A percentile compares a stretch with the other conserved stretches of the same genome.
These are phyloP conservation scores for Chloris gayana DNA, from an alignment of 176 grass and related monocot species.

Conservation along the genomic window DNA sequence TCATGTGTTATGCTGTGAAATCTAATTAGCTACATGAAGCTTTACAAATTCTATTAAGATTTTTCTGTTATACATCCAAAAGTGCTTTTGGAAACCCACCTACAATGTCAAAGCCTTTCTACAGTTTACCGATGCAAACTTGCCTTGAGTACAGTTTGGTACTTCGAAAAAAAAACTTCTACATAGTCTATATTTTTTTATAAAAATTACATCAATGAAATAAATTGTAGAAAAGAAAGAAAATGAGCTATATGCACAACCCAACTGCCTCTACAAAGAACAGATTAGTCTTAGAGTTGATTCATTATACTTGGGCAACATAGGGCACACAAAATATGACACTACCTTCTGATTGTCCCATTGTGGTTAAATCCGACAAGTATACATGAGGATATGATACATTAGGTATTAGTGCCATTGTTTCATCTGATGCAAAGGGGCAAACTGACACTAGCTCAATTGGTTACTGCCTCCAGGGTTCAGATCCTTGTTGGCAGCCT, in stretches of 20 bases:
- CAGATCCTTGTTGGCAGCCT: no score
- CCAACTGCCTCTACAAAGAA: not conserved
- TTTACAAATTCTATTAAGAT: not conserved
- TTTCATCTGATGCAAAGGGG: constrained; percentile 27
- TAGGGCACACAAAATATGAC: no score
- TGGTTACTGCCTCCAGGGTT: no score
- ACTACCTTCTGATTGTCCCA: no score
- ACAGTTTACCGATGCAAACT: not conserved
- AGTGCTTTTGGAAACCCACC: not conserved
- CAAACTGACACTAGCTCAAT: no score
- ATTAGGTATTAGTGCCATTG: constrained; percentile 4
- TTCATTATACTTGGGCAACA: no score
- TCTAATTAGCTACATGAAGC: not conserved
- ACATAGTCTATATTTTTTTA: no score
- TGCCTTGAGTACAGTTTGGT: not conserved
- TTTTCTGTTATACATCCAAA: not conserved
- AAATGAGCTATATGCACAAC: not conserved
- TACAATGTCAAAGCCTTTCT: not conserved
- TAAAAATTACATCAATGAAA: not conserved
- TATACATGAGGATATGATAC: not conserved
- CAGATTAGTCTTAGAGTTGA: not conserved
- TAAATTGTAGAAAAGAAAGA: not conserved
- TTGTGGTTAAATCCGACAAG: no score
- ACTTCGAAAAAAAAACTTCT: not conserved
- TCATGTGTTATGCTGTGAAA: not conserved